These are phyloP conservation scores for Auricularia sp. DNA, from an alignment of 768 basidiomycete genomes.

Conservation along the genomic window DNA sequence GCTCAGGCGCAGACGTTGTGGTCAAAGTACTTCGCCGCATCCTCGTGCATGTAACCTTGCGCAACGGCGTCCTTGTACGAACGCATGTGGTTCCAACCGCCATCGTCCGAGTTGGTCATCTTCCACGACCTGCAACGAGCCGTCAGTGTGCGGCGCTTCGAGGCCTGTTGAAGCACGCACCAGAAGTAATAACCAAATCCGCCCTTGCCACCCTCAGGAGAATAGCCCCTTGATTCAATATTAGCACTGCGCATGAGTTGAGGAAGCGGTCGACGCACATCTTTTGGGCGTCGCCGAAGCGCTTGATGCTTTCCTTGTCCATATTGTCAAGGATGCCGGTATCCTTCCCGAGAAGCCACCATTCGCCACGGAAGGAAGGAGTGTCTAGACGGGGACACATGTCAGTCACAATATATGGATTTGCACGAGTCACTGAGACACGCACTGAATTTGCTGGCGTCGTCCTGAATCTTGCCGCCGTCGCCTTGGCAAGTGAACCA, in stretches of 20 bases:
- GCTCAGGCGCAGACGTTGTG: not conserved
- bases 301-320: slow-evolving; percentile 2
- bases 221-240: not conserved
- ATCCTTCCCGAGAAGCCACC: not conserved
- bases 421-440: not conserved
- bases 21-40: not conserved
- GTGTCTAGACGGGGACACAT: not conserved
- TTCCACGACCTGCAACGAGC: not conserved
- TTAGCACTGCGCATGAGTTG: too few species aligned
- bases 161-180: too few species aligned
- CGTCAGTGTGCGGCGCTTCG: too few species aligned
- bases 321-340: not conserved
- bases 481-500: not conserved
- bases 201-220: not conserved
- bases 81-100: slow-evolving; percentile 1
- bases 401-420: not conserved
- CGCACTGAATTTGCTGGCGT: not conserved
- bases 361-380: not conserved
- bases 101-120: not conserved
- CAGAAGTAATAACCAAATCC: not conserved
- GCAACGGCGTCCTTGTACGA: not conserved
- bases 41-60: not conserved
- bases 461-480: not conserved
- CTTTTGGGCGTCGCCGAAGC: slow-evolving; percentile 1
- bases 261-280: not conserved